Base-by-base conservation (phyloP, 139 green algal species). In the Gonium pectorale region DNA sequence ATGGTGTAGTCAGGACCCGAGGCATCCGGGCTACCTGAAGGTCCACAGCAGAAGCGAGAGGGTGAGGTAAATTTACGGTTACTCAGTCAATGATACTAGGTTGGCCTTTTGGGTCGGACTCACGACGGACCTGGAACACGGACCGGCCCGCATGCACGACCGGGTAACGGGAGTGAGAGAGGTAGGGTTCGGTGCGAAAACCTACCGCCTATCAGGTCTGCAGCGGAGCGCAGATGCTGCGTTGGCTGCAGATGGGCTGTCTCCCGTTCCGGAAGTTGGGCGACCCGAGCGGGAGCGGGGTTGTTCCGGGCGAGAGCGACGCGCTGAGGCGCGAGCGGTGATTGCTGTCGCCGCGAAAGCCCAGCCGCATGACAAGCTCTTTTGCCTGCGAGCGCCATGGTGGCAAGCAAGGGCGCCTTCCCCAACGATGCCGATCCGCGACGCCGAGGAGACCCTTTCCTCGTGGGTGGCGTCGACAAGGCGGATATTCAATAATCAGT, bases 1-100 rank as follows among this genome's bases (percentile, higher is more conserved):
- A 77, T 51, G 4, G 72, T 78, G 88, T 96, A 97, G 67, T 94
- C 91, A 6, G 89, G 88, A 9, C 91, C 90, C 56, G 49, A 56
- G 49, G 49, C 13, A 56, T 56, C 13, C 13, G 17, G 49, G 49
- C 49, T 26, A 56, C 13, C 13, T 26, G 49, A 56, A 13, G 49
- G 49, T n/a, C 49, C 49, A 26, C 17, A 26, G 49, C 49, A 17
- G 49, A 56, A 56, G 49, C 49, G 17, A 17, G 13, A 56, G 13
- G 13, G 17, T 13, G 49, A 56, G 13, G 17, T 13, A 56, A 13
- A 13, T 56, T 56, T 17, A 56, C 17, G 13, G 49, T 17, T 56
- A 56, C 49, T 13, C 13, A 17, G 17, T 13, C 17, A 26, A 56
- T 56, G 49, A 56, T 26, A 56, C 49, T 17, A 13, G 13, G 17